Evolutionary conservation across 306 rosid species (phyloP).

Genomic region (Inga oerstediana): DNA sequence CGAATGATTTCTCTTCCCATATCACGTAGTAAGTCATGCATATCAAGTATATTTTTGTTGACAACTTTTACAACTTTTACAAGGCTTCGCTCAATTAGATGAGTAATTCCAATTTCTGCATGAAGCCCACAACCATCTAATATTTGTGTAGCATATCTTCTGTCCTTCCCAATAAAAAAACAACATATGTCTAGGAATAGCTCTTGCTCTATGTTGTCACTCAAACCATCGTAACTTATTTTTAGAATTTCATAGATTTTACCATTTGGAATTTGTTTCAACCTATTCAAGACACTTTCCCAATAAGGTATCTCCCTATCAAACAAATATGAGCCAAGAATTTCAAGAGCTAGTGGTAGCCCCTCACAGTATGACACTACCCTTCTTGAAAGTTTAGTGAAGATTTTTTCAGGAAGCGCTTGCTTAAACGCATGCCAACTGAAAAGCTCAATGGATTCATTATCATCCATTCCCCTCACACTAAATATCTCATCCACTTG

Average conservation of each 20-base stretch:
- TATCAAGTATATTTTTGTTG: neutral
- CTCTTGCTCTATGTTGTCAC: neutral
- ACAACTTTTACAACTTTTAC: neutral
- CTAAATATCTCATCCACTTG: neutral
- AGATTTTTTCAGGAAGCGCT: neutral
- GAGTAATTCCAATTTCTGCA: neutral
- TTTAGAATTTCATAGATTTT: neutral
- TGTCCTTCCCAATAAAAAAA: neutral
- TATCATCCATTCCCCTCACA: neutral
- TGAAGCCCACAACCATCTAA: neutral
- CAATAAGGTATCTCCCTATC: neutral
- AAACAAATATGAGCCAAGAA: neutral
- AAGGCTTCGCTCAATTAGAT: neutral
- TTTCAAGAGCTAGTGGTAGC: neutral
- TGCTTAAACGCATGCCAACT: neutral
- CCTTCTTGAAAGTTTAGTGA: neutral
- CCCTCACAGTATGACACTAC: neutral
- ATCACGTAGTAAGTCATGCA: neutral
- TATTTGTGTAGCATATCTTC: neutral
- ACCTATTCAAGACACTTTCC: neutral
- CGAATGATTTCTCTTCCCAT: conserved; percentile 1
- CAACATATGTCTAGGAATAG: neutral
- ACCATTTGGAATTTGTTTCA: neutral
- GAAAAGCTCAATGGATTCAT: neutral
- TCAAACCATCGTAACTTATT: neutral